Percentiles rank a stretch among this genome's conserved stretches.
These are phyloP conservation scores for Gamsiella multidivaricata DNA, from an alignment of 192 early-diverging fungal genomes.

Conservation along the genomic window DNA sequence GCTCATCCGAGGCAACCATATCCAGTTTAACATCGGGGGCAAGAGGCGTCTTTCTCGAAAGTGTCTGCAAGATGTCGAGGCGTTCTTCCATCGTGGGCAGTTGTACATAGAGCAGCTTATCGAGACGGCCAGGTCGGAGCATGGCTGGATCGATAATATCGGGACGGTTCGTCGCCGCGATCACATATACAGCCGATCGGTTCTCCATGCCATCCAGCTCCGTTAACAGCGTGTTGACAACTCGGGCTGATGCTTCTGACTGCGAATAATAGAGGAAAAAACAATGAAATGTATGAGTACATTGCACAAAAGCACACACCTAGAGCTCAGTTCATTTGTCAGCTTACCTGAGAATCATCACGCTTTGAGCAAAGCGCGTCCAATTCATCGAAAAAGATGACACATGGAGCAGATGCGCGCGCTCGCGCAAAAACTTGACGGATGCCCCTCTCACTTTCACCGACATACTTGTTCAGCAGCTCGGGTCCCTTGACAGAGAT, in stretches of 20 bases:
- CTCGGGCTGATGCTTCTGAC: conserved; percentile 89
- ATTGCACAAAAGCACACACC: neutral
- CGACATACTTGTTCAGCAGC: conserved; percentile 98
- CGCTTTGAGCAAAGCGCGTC: conserved; percentile 94
- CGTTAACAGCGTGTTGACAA: conserved; percentile 97
- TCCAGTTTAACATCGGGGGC: conserved; percentile 65
- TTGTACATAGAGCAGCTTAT: conserved; percentile 98
- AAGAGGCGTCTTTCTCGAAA: conserved; percentile 85
- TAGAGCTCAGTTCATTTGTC: neutral
- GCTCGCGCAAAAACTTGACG: conserved; percentile 96
- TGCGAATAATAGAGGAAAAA: conserved; percentile 38
- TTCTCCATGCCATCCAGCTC: conserved; percentile 96
- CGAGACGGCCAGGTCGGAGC: conserved; percentile 95
- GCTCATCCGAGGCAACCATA: conserved; percentile 68
- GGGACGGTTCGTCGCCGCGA: conserved; percentile 97
- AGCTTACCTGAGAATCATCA: conserved; percentile 83
- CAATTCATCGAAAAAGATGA: conserved; percentile 98
- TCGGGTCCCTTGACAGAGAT: conserved; percentile 99
- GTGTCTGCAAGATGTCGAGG: conserved; percentile 83
- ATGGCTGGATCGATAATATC: conserved; percentile 98
- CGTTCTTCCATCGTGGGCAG: conserved; percentile 85
- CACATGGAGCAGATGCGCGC: conserved; percentile 91
- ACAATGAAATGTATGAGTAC: neutral
- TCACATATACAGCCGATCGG: conserved; percentile 91
- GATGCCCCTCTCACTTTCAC: conserved; percentile 96